Conservation (phyloP, 148 eudicot genomes). For the Spergularia marina region DNA sequence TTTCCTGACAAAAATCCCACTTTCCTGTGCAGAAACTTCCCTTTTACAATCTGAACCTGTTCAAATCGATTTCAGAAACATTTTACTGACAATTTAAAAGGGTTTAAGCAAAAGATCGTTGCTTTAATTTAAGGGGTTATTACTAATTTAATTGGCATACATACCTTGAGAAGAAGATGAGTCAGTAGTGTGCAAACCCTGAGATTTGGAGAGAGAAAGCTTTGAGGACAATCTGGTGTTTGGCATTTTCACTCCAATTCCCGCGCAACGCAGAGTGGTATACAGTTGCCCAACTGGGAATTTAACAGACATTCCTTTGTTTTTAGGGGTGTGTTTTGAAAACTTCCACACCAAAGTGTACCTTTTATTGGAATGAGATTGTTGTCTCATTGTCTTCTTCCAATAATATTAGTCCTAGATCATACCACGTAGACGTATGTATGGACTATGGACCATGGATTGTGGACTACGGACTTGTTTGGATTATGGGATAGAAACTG, state of each 20-base stretch:
- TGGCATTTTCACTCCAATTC: slow-evolving; percentile 30
- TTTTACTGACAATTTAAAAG: background rate
- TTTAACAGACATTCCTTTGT: slow-evolving; percentile 20
- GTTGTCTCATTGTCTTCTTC: slow-evolving; percentile 14
- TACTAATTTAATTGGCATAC: background rate
- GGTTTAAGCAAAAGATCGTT: background rate
- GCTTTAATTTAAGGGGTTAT: slow-evolving; percentile 5
- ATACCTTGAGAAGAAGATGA: background rate
- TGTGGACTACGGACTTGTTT: too few relatives aligned
- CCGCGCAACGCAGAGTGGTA: slow-evolving; percentile 23
- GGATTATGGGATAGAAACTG: too few relatives aligned
- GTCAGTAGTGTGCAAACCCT: slow-evolving; percentile 12
- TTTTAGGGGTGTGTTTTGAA: background rate
- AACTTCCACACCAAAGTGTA: too few relatives aligned
- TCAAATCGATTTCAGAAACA: background rate
- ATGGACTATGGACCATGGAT: too few relatives aligned
- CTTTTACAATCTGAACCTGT: slow-evolving; percentile 11
- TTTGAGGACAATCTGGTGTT: slow-evolving; percentile 24
- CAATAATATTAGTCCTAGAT: background rate
- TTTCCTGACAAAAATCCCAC: slow-evolving; percentile 24
- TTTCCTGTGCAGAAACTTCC: slow-evolving; percentile 22
- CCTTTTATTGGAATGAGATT: background rate
- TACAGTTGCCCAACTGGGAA: slow-evolving; percentile 21
- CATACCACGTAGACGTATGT: background rate
- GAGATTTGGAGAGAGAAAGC: background rate